A percentile compares a stretch with the other conserved stretches of the same genome.
Evolutionary conservation across 192 early-diverging fungal species (phyloP).

Genomic region (Coemansia sp.): DNA sequence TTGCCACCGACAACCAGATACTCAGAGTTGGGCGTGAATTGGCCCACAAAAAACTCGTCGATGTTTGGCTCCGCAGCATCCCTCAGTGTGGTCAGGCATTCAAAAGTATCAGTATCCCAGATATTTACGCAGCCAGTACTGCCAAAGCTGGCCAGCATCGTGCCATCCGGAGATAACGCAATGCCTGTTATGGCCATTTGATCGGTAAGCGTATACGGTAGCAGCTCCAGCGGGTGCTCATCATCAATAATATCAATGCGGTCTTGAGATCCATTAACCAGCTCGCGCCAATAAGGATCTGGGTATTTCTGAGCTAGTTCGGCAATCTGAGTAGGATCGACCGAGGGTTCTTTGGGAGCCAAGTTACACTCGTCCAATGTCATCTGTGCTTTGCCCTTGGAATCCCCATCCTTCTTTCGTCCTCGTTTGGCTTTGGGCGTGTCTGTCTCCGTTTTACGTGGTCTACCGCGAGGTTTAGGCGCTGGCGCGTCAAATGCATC

Average conservation of each 20-base stretch:
- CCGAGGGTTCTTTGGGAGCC: conserved; percentile 22
- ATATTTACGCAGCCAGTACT: conserved; percentile 71
- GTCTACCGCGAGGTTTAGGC: conserved; percentile 42
- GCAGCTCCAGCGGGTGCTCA: conserved; percentile 63
- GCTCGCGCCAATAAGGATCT: conserved; percentile 44
- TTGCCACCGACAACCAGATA: conserved; percentile 82
- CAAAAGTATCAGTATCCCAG: conserved; percentile 80
- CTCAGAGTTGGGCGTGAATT: conserved; percentile 67
- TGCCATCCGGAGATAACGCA: conserved; percentile 77
- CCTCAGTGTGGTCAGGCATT: conserved; percentile 66
- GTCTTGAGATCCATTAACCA: background rate
- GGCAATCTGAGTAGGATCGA: conserved; percentile 56
- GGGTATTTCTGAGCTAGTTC: conserved; percentile 59
- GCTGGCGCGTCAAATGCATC: conserved; percentile 22
- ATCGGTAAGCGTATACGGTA: conserved; percentile 69
- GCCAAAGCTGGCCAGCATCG: conserved; percentile 83
- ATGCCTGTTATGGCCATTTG: conserved; percentile 82
- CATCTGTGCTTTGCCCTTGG: conserved; percentile 46
- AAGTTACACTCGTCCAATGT: conserved; percentile 45
- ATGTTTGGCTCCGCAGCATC: conserved; percentile 76
- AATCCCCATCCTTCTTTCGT: conserved; percentile 34
- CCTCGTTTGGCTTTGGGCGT: conserved; percentile 45
- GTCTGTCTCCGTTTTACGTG: conserved; percentile 27
- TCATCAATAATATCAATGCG: conserved; percentile 63
- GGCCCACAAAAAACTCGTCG: conserved; percentile 88